Evolutionary conservation across 2,329 filamentous ascomycete genomes (phyloP), one percentile per base, ranked within the genome.

Genomic region (Alternaria sp.): DNA sequence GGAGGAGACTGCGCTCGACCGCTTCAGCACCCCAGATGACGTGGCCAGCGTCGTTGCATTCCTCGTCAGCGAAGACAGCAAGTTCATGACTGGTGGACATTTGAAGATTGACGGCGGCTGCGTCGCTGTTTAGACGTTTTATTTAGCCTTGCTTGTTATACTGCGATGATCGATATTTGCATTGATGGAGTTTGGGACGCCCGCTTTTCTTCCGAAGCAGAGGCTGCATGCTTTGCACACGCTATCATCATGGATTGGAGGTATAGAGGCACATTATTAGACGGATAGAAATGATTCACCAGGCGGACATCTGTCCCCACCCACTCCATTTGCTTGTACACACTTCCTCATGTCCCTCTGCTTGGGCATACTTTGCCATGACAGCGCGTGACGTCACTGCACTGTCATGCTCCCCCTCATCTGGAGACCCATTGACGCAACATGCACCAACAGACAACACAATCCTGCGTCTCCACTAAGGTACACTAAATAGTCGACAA

Each of bases 41-140:
- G 71, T 81, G n/a, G 72, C 78, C 4, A 77, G 74, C 9, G 72
- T 80, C 5, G 76, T 79, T 12, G 73, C 74, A 0, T 81, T 80
- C 59, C 63, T 81, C 59, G 78, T 73, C 11, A 79, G 78, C 57
- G 72, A 78, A 27, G 78, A 81, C 61, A 76, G 77, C 16, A 74
- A 73, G 57, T 80, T 80, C 45, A 74, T 81, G 67, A 80, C 78
- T 5, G 78, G 78, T 25, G 73, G 73, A 4, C 66, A 70, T 48
- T 59, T 77, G 65, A 77, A 77, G 65, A 70, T 77, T 56, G 74
- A 77, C 46, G 75, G 75, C 9, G 75, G 75, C 12, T 70, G 72
- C 48, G 68, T 76, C 18, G 71, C 68, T 57, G 65, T 69, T 9
- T 69, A 80, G 30, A 34, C 22, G 22, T 32, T 9, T 22, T 14